A percentile compares a stretch with the other conserved stretches of the same genome.
These are phyloP conservation scores for Sugiyamaella marilandica DNA, from an alignment of 805 yeast species.

Conservation along the genomic window DNA sequence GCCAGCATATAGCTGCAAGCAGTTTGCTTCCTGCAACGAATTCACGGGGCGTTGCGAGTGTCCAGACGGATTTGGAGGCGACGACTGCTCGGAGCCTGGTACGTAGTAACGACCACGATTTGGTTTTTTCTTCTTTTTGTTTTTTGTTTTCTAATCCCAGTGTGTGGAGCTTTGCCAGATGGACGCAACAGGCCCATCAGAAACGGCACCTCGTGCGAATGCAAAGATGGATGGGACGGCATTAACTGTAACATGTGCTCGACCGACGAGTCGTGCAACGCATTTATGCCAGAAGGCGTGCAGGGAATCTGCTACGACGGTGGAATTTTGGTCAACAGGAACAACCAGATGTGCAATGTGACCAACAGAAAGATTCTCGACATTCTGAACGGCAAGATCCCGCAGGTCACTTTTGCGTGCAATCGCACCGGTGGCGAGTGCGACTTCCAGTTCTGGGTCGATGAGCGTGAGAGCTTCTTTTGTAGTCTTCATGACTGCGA, in stretches of 20 bases:
- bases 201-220: slow-evolving; percentile 54
- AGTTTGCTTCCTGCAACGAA: slow-evolving; percentile 82
- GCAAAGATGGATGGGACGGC: slow-evolving; percentile 88
- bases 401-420: slow-evolving; percentile 92
- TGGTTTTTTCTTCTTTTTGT: too few relatives aligned
- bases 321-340: slow-evolving; percentile 74
- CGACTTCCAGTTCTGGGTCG: slow-evolving; percentile 96
- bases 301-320: slow-evolving; percentile 84
- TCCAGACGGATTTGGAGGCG: slow-evolving; percentile 88
- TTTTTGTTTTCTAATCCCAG: slow-evolving; percentile 5
- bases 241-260: slow-evolving; percentile 86
- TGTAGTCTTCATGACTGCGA: slow-evolving; percentile 77
- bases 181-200: slow-evolving; percentile 62
- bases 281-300: slow-evolving; percentile 80
- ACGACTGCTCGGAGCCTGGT: slow-evolving; percentile 77
- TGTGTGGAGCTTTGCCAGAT: slow-evolving; percentile 74
- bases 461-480: slow-evolving; percentile 79
- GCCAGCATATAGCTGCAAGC: slow-evolving; percentile 85
- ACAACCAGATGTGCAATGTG: slow-evolving; percentile 91
- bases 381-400: slow-evolving; percentile 71
- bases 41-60: slow-evolving; percentile 91
- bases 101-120: background rate
- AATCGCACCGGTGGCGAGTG: slow-evolving; percentile 60
- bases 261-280: slow-evolving; percentile 68
- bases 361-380: slow-evolving; percentile 79